Conservation (phyloP, 1,139 yeast species). For the Arxiozyma bovina region DNA sequence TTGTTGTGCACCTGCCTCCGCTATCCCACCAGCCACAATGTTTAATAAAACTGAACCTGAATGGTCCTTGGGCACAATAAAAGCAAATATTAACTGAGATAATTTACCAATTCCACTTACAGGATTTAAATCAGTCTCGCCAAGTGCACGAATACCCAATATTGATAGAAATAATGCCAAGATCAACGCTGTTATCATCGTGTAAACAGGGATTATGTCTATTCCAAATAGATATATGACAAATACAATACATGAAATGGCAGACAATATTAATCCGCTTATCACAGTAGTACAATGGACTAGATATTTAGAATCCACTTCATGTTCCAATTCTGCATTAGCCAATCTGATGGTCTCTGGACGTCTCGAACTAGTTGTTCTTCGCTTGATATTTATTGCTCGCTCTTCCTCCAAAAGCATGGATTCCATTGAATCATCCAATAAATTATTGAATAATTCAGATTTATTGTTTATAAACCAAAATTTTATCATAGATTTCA, state of each 20-base stretch:
- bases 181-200: slow-evolving; percentile 57
- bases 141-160: slow-evolving; percentile 85
- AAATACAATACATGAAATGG: slow-evolving; percentile 56
- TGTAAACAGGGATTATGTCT: slow-evolving; percentile 57
- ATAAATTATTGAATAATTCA: slow-evolving; percentile 16
- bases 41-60: slow-evolving; percentile 81
- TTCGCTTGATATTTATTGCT: slow-evolving; percentile 19
- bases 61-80: slow-evolving; percentile 63
- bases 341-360: slow-evolving; percentile 24
- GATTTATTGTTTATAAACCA: slow-evolving; percentile 22
- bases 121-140: slow-evolving; percentile 94
- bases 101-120: slow-evolving; percentile 94
- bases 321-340: slow-evolving; percentile 29
- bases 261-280: slow-evolving; percentile 55
- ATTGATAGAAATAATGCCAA: slow-evolving; percentile 73
- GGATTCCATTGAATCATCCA: slow-evolving; percentile 28
- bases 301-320: slow-evolving; percentile 41
- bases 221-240: slow-evolving; percentile 60
- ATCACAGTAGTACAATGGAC: slow-evolving; percentile 45
- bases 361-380: slow-evolving; percentile 9
- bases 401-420: slow-evolving; percentile 29
- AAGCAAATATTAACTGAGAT: slow-evolving; percentile 80
- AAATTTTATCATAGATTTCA: slow-evolving; percentile 36
- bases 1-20: slow-evolving; percentile 98
- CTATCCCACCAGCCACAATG: slow-evolving; percentile 89